Base-by-base conservation (phyloP, 768 basidiomycete genomes). In the Agaricus blazei region DNA sequence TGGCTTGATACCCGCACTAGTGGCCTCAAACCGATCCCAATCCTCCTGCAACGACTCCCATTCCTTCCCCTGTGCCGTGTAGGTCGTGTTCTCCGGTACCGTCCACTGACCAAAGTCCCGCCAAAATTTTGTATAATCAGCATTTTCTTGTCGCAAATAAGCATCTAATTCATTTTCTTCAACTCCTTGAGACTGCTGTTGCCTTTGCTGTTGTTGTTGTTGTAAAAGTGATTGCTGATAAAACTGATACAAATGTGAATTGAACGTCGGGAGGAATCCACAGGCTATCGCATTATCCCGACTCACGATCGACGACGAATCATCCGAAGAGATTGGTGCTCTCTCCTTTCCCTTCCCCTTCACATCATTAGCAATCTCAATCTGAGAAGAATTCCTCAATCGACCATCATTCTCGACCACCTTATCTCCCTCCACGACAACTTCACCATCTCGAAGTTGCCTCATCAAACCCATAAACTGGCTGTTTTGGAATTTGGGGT, bases 381-480 rank as follows among this genome's bases (percentile, higher is more conserved):
- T 62, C 37, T 62, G 56, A 2, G 61, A 55, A 1, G 62, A 60
- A 36, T 55, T 56, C 14, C 60, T 60, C 5, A 62, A 59, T 24
- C 69, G 67, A 9, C 71, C 74, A 46, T 74, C 73, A 49, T 73
- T 83, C 55, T 79, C 70, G 9, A 95, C 88, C 68, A 97, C 81
- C 50, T 85, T 70, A 63, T 93, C 85, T 19, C 87, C 90, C 47
- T 89, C 84, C 2, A 96, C 85, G 14, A 85, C 77, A 40, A 92
- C 76, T 63, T 88, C 80, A 7, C 85, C 81, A 68, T 94, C 93
- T 38, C 90, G 76, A 53, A 97, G 70, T 67, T 90, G 84, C 50
- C 79, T 81, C 93, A 97, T 96, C 27, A 97, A 76, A 23, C 78
- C 78, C 76, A 97, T 75, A 66, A 97, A 97, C 56, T 81, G 77